Percentiles rank a stretch among this genome's conserved stretches.
These are phyloP conservation scores for Diaporthe batatas DNA, from an alignment of 2,329 filamentous ascomycete genomes.

Conservation along the genomic window DNA sequence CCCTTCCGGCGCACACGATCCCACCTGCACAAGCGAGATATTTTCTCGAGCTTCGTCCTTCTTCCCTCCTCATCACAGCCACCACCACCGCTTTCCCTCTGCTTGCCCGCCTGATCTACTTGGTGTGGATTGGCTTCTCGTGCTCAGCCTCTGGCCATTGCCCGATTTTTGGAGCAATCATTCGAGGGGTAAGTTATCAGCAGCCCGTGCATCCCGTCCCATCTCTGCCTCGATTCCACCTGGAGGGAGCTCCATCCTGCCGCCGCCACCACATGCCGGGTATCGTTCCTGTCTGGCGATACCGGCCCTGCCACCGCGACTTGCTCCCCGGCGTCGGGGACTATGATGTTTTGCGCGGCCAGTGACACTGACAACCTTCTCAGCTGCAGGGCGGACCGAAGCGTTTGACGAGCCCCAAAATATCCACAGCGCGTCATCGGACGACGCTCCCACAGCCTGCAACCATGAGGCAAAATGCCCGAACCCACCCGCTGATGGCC, in stretches of 20 bases:
- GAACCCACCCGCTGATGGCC: constrained; percentile 36
- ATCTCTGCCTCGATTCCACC: neutral
- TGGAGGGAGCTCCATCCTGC: neutral
- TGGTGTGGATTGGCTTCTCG: neutral
- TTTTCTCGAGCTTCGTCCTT: constrained; percentile 20
- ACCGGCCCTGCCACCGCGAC: no score
- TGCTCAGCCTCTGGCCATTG: neutral
- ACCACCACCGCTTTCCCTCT: neutral
- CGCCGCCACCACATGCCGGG: neutral
- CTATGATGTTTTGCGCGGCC: neutral
- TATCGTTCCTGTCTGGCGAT: neutral
- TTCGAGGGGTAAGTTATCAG: neutral
- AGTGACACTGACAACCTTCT: neutral
- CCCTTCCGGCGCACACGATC: neutral
- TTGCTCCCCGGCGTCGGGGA: no score
- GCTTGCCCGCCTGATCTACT: neutral
- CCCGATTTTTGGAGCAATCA: neutral
- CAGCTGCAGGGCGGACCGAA: constrained; percentile 1
- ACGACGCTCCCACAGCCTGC: constrained; percentile 10
- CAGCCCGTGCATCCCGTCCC: neutral
- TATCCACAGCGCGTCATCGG: neutral
- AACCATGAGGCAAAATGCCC: constrained; percentile 36
- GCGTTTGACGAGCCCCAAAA: neutral
- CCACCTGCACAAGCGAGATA: constrained; percentile 9
- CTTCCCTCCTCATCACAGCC: neutral